Evolutionary conservation across 257 asterid genomes (phyloP).

Genomic region (Rhazya stricta): DNA sequence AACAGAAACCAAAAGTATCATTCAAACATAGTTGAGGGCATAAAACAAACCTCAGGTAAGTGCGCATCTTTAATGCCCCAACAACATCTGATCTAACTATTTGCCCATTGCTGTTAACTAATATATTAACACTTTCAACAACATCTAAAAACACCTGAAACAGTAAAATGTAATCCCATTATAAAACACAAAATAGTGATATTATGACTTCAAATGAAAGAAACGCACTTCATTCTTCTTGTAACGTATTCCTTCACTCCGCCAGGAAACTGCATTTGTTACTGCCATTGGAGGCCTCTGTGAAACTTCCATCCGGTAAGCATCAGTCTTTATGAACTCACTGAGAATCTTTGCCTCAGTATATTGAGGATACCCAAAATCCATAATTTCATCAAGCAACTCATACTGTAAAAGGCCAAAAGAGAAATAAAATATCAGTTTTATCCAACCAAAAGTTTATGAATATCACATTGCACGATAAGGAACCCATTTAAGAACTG

Average conservation of each 20-base stretch:
- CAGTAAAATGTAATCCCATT: constrained; percentile 26
- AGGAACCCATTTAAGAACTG: neutral
- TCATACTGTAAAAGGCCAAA: constrained; percentile 58
- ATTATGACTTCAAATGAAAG: constrained; percentile 10
- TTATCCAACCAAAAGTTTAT: neutral
- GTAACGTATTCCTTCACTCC: constrained; percentile 96
- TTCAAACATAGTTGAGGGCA: neutral
- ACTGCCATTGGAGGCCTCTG: constrained; percentile 99
- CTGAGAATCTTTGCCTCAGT: constrained; percentile 99
- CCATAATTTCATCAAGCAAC: constrained; percentile 98
- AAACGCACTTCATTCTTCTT: constrained; percentile 86
- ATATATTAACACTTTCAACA: constrained; percentile 98
- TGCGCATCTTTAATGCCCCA: constrained; percentile 98
- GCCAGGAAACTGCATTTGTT: constrained; percentile 99
- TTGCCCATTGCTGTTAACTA: constrained; percentile 98
- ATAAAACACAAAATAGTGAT: constrained; percentile 8
- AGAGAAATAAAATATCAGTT: constrained; percentile 19
- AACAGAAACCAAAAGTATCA: neutral
- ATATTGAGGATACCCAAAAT: constrained; percentile 97
- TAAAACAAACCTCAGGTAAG: constrained; percentile 80
- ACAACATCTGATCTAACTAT: constrained; percentile 94
- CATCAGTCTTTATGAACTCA: constrained; percentile 98
- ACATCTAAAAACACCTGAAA: constrained; percentile 96
- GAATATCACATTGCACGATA: neutral
- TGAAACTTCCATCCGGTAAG: constrained; percentile 95